phyloP scores from a whole-genome alignment of 108 stramenopile species.

The Fragilaria crotonensis region DNA sequence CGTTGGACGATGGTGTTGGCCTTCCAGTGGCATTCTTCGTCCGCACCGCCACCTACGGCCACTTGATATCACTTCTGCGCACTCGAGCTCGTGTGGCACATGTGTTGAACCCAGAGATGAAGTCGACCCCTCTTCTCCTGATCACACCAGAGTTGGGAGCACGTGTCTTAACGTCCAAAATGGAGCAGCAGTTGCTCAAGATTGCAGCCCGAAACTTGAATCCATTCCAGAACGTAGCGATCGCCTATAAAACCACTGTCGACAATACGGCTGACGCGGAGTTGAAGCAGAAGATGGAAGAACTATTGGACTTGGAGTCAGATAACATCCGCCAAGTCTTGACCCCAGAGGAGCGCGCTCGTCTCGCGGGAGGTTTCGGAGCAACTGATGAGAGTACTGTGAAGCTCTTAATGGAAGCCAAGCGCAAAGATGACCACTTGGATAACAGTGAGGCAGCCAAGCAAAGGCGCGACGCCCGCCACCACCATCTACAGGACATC shows the following conservation, averaged over 20 bases:
- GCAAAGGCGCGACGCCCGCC: slow-evolving; percentile 9
- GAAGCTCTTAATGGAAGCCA: slow-evolving; percentile 62
- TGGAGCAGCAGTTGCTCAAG: slow-evolving; percentile 64
- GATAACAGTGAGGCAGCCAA: slow-evolving; percentile 12
- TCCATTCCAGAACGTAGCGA: slow-evolving; percentile 73
- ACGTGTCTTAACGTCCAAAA: slow-evolving; percentile 59
- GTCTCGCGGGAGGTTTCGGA: slow-evolving; percentile 78
- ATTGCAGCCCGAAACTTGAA: slow-evolving; percentile 68
- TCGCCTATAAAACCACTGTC: slow-evolving; percentile 67
- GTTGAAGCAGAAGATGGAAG: slow-evolving; percentile 77
- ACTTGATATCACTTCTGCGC: slow-evolving; percentile 70
- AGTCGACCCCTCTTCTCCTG: slow-evolving; percentile 62
- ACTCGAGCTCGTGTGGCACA: slow-evolving; percentile 57
- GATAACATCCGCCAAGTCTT: slow-evolving; percentile 50
- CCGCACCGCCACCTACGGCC: slow-evolving; percentile 58
- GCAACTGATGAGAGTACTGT: slow-evolving; percentile 83
- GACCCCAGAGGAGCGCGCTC: slow-evolving; percentile 56
- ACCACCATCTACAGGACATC: slow-evolving; percentile 72
- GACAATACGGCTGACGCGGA: slow-evolving; percentile 50
- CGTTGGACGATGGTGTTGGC: slow-evolving; percentile 72
- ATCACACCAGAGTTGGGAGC: slow-evolving; percentile 66
- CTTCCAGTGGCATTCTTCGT: slow-evolving; percentile 82
- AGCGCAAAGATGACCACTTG: slow-evolving; percentile 48
- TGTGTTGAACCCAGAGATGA: slow-evolving; percentile 47
- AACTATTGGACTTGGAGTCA: slow-evolving; percentile 73